Base-by-base conservation (phyloP, 495 filamentous ascomycete genomes). In the Venustampulla echinocandica region DNA sequence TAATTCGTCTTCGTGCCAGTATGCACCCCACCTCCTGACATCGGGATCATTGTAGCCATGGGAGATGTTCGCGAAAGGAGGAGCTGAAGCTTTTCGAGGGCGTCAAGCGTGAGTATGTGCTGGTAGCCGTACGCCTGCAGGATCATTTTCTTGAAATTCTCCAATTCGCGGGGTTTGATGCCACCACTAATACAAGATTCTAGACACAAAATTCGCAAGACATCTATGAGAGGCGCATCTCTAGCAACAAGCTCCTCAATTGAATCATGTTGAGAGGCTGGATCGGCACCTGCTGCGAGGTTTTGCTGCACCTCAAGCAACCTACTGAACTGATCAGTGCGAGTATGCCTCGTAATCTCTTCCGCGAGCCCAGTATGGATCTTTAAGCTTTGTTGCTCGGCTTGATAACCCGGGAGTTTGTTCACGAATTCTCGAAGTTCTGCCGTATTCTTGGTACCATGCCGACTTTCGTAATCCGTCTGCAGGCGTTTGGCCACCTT, bases 301-400 rank as follows among this genome's bases (percentile, higher is more conserved):
- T 93, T 94, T 64, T 97, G 93, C 61, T 99, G 93, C 7, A 96
- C 84, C 64, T 97, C 93, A 1, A 97, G 69, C 28, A 85, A 70
- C 54, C 85, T 84, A 52, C 79, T 85, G 68, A 97, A 99, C 45
- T 81, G 77, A 50, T 96, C 90, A 10, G 85, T 79, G 23, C 83
- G 74, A 1, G 93, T 99, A 52, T 86, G 74, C 57, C 90, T 87
- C 75, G 92, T 84, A 46, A 97, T 94, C 50, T 97, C 93, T 64
- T 97, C 90, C 1, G 88, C 86, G 28, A 99, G 74, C 18, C 81
- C 82, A 3, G 90, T 95, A 65, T 99, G 93, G 0, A 90, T 75
- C 46, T 90, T 87, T 32, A 97, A 65, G 54, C 85, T 89, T 61
- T 90, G 85, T 53, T 96, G 87, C 62, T 99, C 93, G 10, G 86